Base-by-base conservation (phyloP, 257 asterid genomes). In the Penstemon barbatus region DNA sequence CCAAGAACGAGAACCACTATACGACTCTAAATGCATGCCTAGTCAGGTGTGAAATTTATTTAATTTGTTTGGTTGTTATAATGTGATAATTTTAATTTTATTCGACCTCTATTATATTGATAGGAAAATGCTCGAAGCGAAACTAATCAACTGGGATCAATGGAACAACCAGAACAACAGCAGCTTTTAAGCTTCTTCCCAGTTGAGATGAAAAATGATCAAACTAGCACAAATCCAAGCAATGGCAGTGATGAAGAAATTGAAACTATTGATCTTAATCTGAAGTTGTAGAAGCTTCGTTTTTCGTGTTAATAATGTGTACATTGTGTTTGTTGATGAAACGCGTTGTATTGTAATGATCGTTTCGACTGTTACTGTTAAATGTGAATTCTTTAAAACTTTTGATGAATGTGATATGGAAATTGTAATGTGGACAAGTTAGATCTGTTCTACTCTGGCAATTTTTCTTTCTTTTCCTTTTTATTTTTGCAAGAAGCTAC, bases 191-290 rank as follows among this genome's bases (percentile, higher is more conserved):
- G 82, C 82, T 89, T 91, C 82, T 91, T 87, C 73, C 96, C 91
- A 2, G 49, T 80, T 42, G 72, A 75, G 65, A 5, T 61, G 70
- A 81, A 68, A 59, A 68, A 4, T 37, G 75, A 68, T 55, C 79
- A 73, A 57, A 63, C 55, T 13, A 51, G 82, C 44, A 70, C 52
- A 11, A 33, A 63, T 56, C 68, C 48, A 13, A 64, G 78, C 76
- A 74, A 52, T 43, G 71, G 74, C 56, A 67, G 66, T 7, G 75
- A 77, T 39, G 85, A 78, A 54, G 80, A 62, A 65, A 82, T 76
- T 46, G 88, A 83, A 63, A 74, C 59, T 10, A 77, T 89, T 70
- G 97, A 91, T 83, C 96, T 89, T 45, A 83, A 74, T 80, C 79
- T 91, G 57, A 91, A 84, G 84, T 83, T 91, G 13, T 90, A 79